Evolutionary conservation across 768 basidiomycete genomes (phyloP).

Genomic region (Dictyophora rubrovolvata): DNA sequence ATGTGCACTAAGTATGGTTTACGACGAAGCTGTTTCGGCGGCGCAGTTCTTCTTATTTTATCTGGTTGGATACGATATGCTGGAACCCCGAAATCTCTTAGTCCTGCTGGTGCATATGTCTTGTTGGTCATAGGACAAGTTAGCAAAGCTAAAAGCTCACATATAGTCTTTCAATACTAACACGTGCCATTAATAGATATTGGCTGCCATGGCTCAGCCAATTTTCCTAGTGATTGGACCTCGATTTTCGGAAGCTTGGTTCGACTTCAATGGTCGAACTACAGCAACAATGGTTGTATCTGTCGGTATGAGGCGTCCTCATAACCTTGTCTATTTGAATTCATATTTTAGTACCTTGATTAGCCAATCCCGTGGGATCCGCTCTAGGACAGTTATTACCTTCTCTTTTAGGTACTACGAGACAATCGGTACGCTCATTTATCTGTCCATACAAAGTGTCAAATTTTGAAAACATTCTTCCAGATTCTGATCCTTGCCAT

Average conservation of each 20-base stretch:
- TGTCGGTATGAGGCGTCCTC: slow-evolving; percentile 23
- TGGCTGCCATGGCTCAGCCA: slow-evolving; percentile 57
- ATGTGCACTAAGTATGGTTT: slow-evolving; percentile 52
- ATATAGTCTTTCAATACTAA: not conserved
- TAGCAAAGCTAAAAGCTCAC: not conserved
- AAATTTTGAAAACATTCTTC: not conserved
- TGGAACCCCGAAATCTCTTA: slow-evolving; percentile 48
- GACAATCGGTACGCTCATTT: slow-evolving; percentile 43
- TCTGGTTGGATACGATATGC: slow-evolving; percentile 73
- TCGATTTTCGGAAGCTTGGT: slow-evolving; percentile 78
- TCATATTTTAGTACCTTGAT: not conserved
- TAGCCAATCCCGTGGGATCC: slow-evolving; percentile 62
- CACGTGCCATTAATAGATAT: slow-evolving; percentile 29
- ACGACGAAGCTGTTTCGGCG: slow-evolving; percentile 50
- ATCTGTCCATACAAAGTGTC: not conserved
- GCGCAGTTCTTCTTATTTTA: slow-evolving; percentile 40
- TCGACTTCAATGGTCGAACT: slow-evolving; percentile 62
- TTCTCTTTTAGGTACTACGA: slow-evolving; percentile 43
- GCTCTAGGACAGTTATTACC: slow-evolving; percentile 67
- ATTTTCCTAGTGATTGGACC: slow-evolving; percentile 71
- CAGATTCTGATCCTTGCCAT: slow-evolving; percentile 67
- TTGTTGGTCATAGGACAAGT: slow-evolving; percentile 69
- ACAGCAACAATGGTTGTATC: slow-evolving; percentile 63
- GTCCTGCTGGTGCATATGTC: slow-evolving; percentile 43
- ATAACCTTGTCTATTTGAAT: not conserved